These are phyloP conservation scores for Cyphellophora attinorum DNA, from an alignment of 2,329 filamentous ascomycete species.

Conservation along the genomic window DNA sequence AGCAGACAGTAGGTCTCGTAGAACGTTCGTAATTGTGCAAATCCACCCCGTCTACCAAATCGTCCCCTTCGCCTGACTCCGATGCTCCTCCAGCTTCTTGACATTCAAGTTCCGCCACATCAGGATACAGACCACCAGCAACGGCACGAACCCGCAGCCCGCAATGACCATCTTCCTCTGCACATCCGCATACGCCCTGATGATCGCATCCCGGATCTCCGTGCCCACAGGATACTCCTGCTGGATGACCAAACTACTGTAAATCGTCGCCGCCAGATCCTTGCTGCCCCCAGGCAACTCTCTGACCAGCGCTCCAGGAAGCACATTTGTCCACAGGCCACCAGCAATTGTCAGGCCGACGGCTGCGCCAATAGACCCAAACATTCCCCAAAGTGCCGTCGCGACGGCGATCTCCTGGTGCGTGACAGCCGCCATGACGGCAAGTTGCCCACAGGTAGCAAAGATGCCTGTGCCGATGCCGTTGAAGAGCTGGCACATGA, in stretches of 20 bases:
- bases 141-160: conserved; percentile 6
- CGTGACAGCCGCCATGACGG: conserved; percentile 43
- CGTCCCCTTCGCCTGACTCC: neutral
- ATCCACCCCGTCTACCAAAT: too few species aligned
- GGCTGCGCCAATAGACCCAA: conserved; percentile 23
- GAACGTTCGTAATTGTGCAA: too few species aligned
- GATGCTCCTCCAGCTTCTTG: conserved; percentile 13
- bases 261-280: conserved; percentile 29
- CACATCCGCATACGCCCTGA: conserved; percentile 36
- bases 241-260: conserved; percentile 45
- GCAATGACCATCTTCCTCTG: conserved; percentile 35
- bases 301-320: conserved; percentile 27
- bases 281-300: conserved; percentile 21
- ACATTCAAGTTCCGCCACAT: conserved; percentile 15
- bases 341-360: conserved; percentile 23
- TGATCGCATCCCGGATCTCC: conserved; percentile 33
- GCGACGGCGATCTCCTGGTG: conserved; percentile 40
- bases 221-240: conserved; percentile 34
- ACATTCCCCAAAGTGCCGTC: conserved; percentile 23
- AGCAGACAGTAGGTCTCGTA: too few species aligned
- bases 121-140: conserved; percentile 7
- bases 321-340: conserved; percentile 26
- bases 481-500: conserved; percentile 45
- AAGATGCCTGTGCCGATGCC: conserved; percentile 40
- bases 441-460: conserved; percentile 44